Base-by-base conservation (phyloP, 2,329 filamentous ascomycete genomes). In the Calonectria fujianensis region DNA sequence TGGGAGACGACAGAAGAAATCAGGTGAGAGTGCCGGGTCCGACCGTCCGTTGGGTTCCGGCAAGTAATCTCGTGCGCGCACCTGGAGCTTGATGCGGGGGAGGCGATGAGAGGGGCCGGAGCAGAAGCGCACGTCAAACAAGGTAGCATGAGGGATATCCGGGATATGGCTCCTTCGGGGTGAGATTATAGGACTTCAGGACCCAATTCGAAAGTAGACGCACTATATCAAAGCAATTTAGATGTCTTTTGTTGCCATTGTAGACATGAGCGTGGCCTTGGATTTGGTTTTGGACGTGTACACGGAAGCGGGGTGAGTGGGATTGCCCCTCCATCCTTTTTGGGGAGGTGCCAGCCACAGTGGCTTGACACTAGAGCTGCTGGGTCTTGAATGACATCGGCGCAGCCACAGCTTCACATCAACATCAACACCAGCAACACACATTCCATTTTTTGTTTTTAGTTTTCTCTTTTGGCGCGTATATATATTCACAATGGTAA, bases 21-120 rank as follows among this genome's bases (percentile, higher is more conserved):
- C 65, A 73, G 57, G 70, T 31, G 45, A 69, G 35, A 64, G 54
- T 24, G 32, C 48, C 65, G 54, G 65, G 52, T 69, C 70, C 45
- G 54, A 64, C 54, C 70, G 65, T 65, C 70, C 57, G 57, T 69
- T 65, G 32, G 45, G 65, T 73, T 73, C 70, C 70, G 70, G 70
- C 27, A 64, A 35, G 63, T 54, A 31, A 73, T 73, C 57, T 73
- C 70, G 70, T 73, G 70, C 70, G 57, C 70, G 61, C 67, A 37
- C 70, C 32, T 27, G 41, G 63, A 67, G 67, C 32, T 69, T 32
- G 52, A 45, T 72, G 70, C 64, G 70, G 70, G 70, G 70, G 64
- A 68, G 64, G 64, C 14, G 27, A 63, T 63, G 31, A 52, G 52
- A 14, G 52, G 50, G 70, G 66, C 61, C 35, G 57, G 59, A 63